Evolutionary conservation across 169 alveolate species (phyloP).

Genomic region (Plasmodium fragile): DNA sequence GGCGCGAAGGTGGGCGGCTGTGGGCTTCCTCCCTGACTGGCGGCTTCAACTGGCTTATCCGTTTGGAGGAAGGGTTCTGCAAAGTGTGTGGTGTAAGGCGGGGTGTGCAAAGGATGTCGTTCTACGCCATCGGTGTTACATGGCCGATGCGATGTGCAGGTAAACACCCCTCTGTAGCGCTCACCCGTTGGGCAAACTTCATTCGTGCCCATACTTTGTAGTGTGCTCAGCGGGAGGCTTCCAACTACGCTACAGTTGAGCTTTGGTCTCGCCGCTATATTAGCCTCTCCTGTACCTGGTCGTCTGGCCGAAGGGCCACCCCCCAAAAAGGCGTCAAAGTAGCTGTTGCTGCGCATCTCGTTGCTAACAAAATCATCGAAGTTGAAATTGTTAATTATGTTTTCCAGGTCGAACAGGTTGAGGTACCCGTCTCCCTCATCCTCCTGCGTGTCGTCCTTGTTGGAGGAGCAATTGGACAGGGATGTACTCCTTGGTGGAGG

Average conservation of each 20-base stretch:
- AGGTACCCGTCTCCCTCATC: constrained; percentile 21
- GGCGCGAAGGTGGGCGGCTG: not conserved
- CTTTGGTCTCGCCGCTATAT: not conserved
- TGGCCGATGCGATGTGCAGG: not conserved
- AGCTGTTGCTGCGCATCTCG: constrained; percentile 18
- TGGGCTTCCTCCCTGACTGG: not conserved
- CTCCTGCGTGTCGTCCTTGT: not conserved
- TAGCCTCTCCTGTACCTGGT: not conserved
- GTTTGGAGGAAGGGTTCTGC: not conserved
- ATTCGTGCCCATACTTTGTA: not conserved
- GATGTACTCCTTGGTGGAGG: not conserved
- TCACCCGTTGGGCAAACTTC: not conserved
- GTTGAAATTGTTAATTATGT: constrained; percentile 47
- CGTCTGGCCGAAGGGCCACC: not conserved
- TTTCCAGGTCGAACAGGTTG: constrained; percentile 51
- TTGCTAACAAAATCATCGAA: constrained; percentile 28
- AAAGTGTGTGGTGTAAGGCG: not conserved
- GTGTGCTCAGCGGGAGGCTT: not conserved
- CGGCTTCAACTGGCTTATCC: not conserved
- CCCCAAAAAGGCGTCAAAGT: not conserved
- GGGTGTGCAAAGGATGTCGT: too few species aligned
- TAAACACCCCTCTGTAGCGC: not conserved
- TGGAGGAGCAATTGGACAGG: not conserved
- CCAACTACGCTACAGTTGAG: too few species aligned
- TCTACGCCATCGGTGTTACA: not conserved